Evolutionary conservation across 1,284 basidiomycete genomes (phyloP), one percentile per base, ranked within the genome.

Genomic region (Trichosporon ovoides): DNA sequence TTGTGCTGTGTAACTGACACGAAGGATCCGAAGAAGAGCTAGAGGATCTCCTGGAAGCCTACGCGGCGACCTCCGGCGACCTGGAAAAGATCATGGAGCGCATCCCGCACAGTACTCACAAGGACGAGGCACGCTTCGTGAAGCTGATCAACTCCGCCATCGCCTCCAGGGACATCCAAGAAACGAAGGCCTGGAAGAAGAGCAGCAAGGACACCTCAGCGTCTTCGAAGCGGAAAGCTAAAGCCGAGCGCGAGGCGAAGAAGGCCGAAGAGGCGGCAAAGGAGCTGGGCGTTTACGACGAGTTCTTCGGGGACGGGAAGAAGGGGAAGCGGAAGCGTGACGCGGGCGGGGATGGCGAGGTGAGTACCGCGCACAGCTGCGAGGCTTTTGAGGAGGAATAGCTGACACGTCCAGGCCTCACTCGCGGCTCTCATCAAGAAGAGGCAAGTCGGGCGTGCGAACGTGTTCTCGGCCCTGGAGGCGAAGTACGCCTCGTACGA

Each of bases 241-340:
- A 85, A 67, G 83, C 86, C 1, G 81, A 84, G 62, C 86, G 85
- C 71, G 91, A 94, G 75, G 89, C 90, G 0, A 79, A 80, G 53
- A 90, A 95, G 69, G 93, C 93, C 1, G 93, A 96, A 73, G 80
- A 84, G 48, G 77, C 87, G 20, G 92, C 93, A 0, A 89, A 86
- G 68, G 90, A 93, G 66, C 78, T 97, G 16, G 93, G 91, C 12
- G 88, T 96, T 9, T 93, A 91, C 87, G 92, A 96, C 59, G 91
- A 96, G 72, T 94, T 97, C 69, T 96, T 89, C 71, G 92, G 91
- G 1, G 84, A 79, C 60, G 91, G 88, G 4, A 87, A 87, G 77
- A 79, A 83, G 18, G 85, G 85, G 13, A 79, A 83, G 48, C 81
- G 85, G 59, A 84, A 83, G 68, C 81, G 79, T 1, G 87, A 85